Evolutionary conservation across 164 flowering plant genomes (phyloP).

Genomic region (Chimonanthus praecox): DNA sequence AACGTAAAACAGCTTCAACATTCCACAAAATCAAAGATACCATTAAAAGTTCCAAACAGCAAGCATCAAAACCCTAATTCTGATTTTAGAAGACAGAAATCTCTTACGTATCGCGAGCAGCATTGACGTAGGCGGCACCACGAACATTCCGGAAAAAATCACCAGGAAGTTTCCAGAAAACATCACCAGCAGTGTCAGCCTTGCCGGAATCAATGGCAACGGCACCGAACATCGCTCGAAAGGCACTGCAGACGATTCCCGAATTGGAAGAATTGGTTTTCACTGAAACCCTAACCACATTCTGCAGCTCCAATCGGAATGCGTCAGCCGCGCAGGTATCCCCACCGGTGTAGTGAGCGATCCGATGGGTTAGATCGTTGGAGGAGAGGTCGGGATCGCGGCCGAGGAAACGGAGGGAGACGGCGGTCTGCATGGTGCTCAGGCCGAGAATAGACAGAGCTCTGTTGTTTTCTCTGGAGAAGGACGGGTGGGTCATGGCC

Average conservation of each 20-base stretch:
- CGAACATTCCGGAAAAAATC: conserved; percentile 25
- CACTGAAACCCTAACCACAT: conserved; percentile 55
- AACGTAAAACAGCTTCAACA: no score
- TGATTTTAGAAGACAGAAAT: no score
- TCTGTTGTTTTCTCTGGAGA: conserved; percentile 64
- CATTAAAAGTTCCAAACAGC: no score
- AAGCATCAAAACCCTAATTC: no score
- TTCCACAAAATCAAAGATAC: no score
- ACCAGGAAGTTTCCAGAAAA: conserved; percentile 36
- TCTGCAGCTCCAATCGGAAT: conserved; percentile 49
- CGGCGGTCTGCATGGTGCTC: conserved; percentile 39
- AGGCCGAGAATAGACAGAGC: conserved; percentile 56
- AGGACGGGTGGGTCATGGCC: conserved; percentile 78
- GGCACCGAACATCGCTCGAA: conserved; percentile 68
- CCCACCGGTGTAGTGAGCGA: conserved; percentile 38
- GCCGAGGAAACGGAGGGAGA: conserved; percentile 28
- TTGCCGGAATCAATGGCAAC: conserved; percentile 57
- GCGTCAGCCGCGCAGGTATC: conserved; percentile 52
- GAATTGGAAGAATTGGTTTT: conserved; percentile 47
- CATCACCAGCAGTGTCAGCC: conserved; percentile 45
- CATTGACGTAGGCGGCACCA: no score
- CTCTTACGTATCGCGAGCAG: no score
- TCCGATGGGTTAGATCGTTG: conserved; percentile 34
- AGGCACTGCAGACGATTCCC: conserved; percentile 62
- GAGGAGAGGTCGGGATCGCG: conserved; percentile 46